Evolutionary conservation across 331 rosid species (phyloP).

Genomic region (Acacia concinna): DNA sequence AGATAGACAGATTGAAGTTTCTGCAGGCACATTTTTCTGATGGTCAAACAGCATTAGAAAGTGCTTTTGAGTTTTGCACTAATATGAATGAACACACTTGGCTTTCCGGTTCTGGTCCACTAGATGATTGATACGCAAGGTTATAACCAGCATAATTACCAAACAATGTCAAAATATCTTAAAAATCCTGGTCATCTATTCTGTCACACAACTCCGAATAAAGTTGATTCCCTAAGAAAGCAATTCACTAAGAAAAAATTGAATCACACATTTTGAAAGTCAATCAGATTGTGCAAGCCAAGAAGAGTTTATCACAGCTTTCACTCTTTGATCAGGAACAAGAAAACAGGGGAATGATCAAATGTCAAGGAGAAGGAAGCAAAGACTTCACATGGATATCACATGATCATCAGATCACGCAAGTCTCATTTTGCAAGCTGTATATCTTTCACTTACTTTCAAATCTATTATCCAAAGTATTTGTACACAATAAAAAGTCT

Average conservation of each 20-base stretch:
- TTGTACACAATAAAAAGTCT: background rate
- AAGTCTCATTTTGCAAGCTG: background rate
- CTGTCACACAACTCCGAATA: background rate
- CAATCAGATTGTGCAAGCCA: background rate
- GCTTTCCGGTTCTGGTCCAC: background rate
- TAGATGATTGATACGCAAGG: slow-evolving; percentile 11
- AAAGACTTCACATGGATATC: background rate
- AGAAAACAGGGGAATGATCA: background rate
- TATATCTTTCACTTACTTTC: background rate
- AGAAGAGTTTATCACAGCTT: background rate
- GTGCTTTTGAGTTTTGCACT: background rate
- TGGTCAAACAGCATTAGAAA: background rate
- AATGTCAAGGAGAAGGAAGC: background rate
- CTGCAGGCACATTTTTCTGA: background rate
- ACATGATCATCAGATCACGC: background rate
- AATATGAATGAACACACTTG: background rate
- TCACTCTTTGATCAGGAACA: background rate
- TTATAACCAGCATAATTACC: background rate
- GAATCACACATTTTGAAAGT: background rate
- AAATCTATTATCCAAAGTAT: background rate
- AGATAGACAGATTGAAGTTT: background rate
- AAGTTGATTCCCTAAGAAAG: slow-evolving; percentile 17
- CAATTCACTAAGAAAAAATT: background rate
- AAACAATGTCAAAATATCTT: slow-evolving; percentile 4
- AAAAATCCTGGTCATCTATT: background rate